Conservation (phyloP, 23 red algal species). For the Chondrus crispus region DNA sequence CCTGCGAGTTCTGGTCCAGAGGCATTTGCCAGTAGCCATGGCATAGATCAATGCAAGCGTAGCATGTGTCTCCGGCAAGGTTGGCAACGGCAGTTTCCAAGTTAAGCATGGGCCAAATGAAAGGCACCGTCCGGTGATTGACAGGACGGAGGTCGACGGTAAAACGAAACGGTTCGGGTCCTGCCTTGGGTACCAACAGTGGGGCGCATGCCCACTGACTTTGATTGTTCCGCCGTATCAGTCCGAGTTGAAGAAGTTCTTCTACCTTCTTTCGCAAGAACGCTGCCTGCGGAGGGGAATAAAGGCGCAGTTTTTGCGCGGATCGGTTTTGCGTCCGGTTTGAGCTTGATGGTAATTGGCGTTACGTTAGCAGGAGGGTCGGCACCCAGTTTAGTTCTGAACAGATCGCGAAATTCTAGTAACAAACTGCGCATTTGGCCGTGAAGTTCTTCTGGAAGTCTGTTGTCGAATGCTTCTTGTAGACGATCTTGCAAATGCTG, state of each 20-base stretch:
- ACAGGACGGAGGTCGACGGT: no score
- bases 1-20: background rate
- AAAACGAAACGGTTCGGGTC: no score
- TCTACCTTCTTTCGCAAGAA: background rate
- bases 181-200: no score
- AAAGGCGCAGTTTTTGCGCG: background rate
- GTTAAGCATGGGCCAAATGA: background rate
- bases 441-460: no score
- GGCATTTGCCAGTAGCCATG: background rate
- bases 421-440: no score
- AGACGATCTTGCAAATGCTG: no score
- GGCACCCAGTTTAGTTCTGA: background rate
- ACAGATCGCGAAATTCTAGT: background rate
- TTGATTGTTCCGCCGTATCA: no score
- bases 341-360: background rate
- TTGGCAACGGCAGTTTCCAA: background rate
- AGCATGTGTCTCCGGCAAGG: background rate
- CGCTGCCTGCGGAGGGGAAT: background rate
- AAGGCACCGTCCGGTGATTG: no score
- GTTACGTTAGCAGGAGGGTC: conserved; percentile 2
- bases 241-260: background rate
- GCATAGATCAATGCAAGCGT: background rate
- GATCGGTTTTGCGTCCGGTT: background rate
- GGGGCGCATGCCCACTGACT: no score
- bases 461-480: no score